Percentiles rank a stretch among this genome's conserved stretches.
Conservation (phyloP, 169 alveolate genomes). For the Babesia sp. region DNA sequence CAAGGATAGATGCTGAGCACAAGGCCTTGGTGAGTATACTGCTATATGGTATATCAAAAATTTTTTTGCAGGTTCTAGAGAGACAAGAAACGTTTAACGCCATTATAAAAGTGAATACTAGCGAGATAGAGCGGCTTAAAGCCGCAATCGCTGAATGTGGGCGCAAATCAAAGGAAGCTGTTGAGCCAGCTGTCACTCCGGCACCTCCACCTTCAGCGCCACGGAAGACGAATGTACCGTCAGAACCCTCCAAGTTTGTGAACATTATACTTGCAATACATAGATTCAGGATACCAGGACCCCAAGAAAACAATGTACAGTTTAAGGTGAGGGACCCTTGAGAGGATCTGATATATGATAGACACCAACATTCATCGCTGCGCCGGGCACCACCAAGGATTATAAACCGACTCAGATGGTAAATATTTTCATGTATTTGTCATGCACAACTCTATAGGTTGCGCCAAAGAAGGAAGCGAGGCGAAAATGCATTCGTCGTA, state of each 20-base stretch:
- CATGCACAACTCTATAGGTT: neutral
- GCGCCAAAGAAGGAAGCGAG: constrained; percentile 18
- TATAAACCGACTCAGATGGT: neutral
- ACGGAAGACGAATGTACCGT: neutral
- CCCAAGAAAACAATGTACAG: constrained; percentile 1
- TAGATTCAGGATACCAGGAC: neutral
- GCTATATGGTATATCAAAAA: neutral
- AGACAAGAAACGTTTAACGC: constrained; percentile 22
- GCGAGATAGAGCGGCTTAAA: constrained; percentile 17
- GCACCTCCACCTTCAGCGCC: neutral
- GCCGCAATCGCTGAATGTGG: neutral
- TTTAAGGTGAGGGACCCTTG: constrained; percentile 4
- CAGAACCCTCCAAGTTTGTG: constrained; percentile 4
- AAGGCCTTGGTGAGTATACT: neutral
- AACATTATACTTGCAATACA: neutral
- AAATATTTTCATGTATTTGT: neutral
- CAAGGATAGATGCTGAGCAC: constrained; percentile 11
- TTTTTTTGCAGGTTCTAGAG: neutral
- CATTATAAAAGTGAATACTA: constrained; percentile 10
- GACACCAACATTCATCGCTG: constrained; percentile 5
- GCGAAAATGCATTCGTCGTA: constrained; percentile 22
- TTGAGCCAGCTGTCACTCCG: neutral
- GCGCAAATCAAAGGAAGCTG: neutral
- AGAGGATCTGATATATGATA: neutral
- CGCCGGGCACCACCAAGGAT: neutral